These are phyloP conservation scores for Sungouiella blattae DNA, from an alignment of 805 yeast species.

Conservation along the genomic window DNA sequence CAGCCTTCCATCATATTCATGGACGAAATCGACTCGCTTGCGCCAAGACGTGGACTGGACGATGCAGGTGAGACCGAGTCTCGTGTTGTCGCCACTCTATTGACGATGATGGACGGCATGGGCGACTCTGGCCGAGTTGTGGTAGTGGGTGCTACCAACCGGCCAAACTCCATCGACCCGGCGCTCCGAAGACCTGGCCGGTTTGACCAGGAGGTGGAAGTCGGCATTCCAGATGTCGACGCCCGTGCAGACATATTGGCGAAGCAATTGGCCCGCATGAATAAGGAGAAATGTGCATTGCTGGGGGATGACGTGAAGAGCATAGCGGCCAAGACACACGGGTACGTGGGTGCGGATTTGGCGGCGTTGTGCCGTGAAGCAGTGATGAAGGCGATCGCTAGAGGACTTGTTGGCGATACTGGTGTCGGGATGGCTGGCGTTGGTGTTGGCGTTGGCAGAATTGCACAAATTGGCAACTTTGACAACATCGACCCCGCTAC, in stretches of 20 bases:
- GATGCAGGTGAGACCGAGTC: slow-evolving; percentile 89
- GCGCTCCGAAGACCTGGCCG: slow-evolving; percentile 84
- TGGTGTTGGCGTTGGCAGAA: not conserved
- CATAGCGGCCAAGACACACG: slow-evolving; percentile 82
- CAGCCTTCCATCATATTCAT: slow-evolving; percentile 87
- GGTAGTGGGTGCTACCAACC: slow-evolving; percentile 69
- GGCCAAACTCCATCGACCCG: slow-evolving; percentile 66
- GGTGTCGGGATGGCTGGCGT: slow-evolving; percentile 11
- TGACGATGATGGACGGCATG: slow-evolving; percentile 79
- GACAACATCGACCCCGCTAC: slow-evolving; percentile 2
- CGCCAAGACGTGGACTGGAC: slow-evolving; percentile 79
- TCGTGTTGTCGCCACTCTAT: slow-evolving; percentile 82
- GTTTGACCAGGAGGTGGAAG: slow-evolving; percentile 84
- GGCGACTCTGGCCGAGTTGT: slow-evolving; percentile 64
- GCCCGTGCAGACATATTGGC: slow-evolving; percentile 71
- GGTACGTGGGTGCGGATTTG: slow-evolving; percentile 96
- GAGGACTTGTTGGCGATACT: slow-evolving; percentile 40
- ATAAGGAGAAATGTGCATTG: slow-evolving; percentile 42
- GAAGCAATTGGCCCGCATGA: slow-evolving; percentile 58
- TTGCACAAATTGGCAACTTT: slow-evolving; percentile 2
- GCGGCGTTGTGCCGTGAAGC: slow-evolving; percentile 85
- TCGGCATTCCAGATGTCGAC: slow-evolving; percentile 86
- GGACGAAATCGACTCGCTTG: slow-evolving; percentile 92
- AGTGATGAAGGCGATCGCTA: slow-evolving; percentile 75
- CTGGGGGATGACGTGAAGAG: slow-evolving; percentile 51